Evolutionary conservation across 495 filamentous ascomycete genomes (phyloP).

Genomic region (Parmelia sp.): DNA sequence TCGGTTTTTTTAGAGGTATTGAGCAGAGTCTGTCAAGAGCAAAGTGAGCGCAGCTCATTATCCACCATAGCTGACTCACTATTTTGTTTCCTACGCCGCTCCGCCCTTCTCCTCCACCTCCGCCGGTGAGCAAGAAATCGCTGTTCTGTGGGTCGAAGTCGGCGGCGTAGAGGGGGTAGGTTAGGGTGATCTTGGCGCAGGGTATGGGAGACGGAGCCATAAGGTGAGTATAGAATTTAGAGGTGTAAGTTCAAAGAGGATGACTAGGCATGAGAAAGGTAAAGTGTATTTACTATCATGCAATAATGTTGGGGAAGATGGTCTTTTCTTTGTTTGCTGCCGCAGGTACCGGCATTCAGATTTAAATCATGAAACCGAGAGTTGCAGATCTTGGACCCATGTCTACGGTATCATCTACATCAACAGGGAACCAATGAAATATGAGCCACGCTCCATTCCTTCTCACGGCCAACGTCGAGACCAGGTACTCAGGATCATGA

Average conservation of each 20-base stretch:
- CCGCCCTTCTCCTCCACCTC: constrained; percentile 79
- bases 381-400: not conserved
- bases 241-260: not conserved
- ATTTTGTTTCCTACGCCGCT: constrained; percentile 91
- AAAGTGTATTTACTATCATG: too few species aligned
- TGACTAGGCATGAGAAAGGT: not conserved
- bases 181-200: constrained; percentile 62
- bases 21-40: constrained; percentile 52
- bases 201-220: constrained; percentile 52
- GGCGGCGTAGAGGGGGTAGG: constrained; percentile 82
- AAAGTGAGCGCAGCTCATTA: not conserved
- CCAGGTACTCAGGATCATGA: not conserved
- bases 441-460: not conserved
- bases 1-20: constrained; percentile 58
- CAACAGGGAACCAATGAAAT: not conserved
- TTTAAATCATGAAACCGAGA: not conserved
- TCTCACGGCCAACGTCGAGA: not conserved
- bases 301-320: not conserved
- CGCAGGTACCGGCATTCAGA: not conserved
- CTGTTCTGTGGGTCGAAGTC: constrained; percentile 82
- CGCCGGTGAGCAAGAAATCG: constrained; percentile 72
- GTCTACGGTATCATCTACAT: not conserved
- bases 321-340: not conserved
- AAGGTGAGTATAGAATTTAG: not conserved
- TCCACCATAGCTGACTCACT: constrained; percentile 41